Evolutionary conservation across 73 alveolate species (phyloP).

Genomic region (Paramecium sonneborni): DNA sequence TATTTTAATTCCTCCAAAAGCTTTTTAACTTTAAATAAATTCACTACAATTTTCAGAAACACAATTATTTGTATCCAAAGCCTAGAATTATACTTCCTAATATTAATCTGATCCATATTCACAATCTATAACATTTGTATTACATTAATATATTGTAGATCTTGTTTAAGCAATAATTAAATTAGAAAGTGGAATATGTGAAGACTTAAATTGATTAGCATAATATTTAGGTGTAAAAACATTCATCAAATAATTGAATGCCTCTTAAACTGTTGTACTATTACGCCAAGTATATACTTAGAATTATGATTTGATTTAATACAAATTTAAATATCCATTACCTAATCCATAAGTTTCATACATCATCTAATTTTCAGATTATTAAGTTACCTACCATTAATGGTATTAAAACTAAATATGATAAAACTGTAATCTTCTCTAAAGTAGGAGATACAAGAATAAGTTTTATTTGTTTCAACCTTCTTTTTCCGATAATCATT

Average conservation of each 20-base stretch:
- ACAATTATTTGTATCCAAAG: background rate
- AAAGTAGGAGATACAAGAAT: background rate
- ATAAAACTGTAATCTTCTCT: conserved; percentile 12
- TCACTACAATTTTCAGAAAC: background rate
- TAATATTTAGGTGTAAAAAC: background rate
- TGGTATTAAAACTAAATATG: conserved; percentile 18
- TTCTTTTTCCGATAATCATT: conserved; percentile 35
- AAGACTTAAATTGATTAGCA: background rate
- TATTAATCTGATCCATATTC: background rate
- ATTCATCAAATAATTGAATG: background rate
- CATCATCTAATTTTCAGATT: background rate
- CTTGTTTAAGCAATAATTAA: conserved; percentile 14
- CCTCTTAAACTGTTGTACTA: background rate
- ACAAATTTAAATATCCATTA: background rate
- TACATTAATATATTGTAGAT: background rate
- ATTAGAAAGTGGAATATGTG: background rate
- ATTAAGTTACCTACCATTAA: conserved; percentile 1
- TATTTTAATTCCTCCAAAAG: background rate
- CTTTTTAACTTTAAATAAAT: background rate
- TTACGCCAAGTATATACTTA: background rate
- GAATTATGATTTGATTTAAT: background rate
- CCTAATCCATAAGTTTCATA: background rate
- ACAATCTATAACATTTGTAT: background rate
- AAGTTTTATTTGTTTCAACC: conserved; percentile 25
- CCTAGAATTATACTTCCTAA: background rate